Conservation (phyloP, 192 early-diverging fungal genomes). For the Pecoramyces ruminantium region DNA sequence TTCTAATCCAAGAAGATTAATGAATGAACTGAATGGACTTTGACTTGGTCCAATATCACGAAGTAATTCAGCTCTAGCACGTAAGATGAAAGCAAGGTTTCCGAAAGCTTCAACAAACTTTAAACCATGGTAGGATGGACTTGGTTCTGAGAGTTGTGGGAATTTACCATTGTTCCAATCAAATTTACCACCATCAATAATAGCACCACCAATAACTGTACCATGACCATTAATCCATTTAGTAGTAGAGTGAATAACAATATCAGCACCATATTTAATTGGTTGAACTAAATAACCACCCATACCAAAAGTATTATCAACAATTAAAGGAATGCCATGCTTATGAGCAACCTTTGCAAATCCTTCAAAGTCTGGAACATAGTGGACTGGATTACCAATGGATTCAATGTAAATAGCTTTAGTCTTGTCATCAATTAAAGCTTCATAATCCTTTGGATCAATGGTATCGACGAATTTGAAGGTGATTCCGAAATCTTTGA, state of each 20-base stretch:
- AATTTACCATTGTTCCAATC: conserved; percentile 76
- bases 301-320: conserved; percentile 93
- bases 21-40: conserved; percentile 78
- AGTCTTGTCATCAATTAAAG: conserved; percentile 70
- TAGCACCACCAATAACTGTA: conserved; percentile 77
- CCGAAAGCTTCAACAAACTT: conserved; percentile 56
- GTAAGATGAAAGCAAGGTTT: conserved; percentile 45
- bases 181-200: conserved; percentile 77
- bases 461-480: conserved; percentile 62
- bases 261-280: conserved; percentile 83
- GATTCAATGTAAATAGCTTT: conserved; percentile 82
- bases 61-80: conserved; percentile 64
- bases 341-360: conserved; percentile 67
- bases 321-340: conserved; percentile 72
- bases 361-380: conserved; percentile 68
- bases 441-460: conserved; percentile 48
- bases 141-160: conserved; percentile 71
- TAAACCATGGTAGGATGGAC: conserved; percentile 68
- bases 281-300: conserved; percentile 58
- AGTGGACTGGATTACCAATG: conserved; percentile 81
- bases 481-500: conserved; percentile 50
- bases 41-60: conserved; percentile 70
- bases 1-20: conserved; percentile 77
- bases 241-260: conserved; percentile 72
- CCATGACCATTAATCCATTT: conserved; percentile 90